phyloP scores from a whole-genome alignment of 2,329 filamentous ascomycete species.

The Alternaria gansuensis region DNA sequence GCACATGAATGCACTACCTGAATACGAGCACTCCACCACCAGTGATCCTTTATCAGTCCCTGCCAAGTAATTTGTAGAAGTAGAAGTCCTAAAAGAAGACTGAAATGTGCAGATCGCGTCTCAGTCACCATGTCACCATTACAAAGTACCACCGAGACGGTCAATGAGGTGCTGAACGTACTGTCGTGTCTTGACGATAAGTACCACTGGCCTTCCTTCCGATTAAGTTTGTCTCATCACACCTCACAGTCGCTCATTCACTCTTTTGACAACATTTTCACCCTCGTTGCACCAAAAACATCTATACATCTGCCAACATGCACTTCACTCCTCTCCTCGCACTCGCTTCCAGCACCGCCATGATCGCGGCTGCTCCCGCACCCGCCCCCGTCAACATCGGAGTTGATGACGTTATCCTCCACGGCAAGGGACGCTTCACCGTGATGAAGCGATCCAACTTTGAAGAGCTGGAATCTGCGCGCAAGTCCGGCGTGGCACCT shows the following conservation, averaged over 20 bases:
- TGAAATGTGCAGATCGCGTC: constrained; percentile 1
- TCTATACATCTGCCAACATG: constrained; percentile 22
- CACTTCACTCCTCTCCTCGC: constrained; percentile 27
- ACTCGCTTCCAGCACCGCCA: constrained; percentile 26
- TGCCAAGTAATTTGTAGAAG: constrained; percentile 1
- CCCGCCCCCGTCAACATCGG: constrained; percentile 26
- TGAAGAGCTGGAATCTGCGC: constrained; percentile 27
- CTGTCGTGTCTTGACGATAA: constrained; percentile 1
- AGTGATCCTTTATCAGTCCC: background rate
- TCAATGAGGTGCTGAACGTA: background rate
- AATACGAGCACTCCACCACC: constrained; percentile 4
- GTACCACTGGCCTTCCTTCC: background rate
- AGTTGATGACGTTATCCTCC: constrained; percentile 40
- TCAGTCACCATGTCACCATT: background rate
- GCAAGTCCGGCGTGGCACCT: constrained; percentile 23
- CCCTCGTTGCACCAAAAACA: constrained; percentile 12
- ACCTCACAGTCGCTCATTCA: constrained; percentile 9
- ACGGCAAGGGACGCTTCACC: constrained; percentile 34
- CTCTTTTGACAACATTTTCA: background rate
- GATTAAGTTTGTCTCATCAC: constrained; percentile 1
- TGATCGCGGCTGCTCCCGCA: constrained; percentile 29
- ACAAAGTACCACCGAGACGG: background rate
- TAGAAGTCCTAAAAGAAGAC: background rate
- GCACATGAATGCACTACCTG: background rate
- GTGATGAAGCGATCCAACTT: constrained; percentile 39